A percentile compares a stretch with the other conserved stretches of the same genome.
These are phyloP conservation scores for Sporothrix euskadiensis DNA, from an alignment of 2,329 filamentous ascomycete genomes.

Conservation along the genomic window DNA sequence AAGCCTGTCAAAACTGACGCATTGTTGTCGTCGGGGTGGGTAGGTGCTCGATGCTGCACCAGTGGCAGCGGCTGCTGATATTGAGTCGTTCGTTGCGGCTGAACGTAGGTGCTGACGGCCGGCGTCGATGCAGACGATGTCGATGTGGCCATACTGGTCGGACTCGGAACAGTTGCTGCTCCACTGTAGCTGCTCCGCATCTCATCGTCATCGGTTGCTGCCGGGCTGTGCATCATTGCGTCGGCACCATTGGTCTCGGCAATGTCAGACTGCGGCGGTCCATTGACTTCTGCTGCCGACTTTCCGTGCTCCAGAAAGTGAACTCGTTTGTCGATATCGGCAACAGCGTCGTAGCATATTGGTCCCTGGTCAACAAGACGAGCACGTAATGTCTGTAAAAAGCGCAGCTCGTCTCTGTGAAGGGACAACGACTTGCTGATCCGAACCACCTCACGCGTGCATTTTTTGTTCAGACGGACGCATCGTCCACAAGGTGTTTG, in stretches of 20 bases:
- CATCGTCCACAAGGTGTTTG: constrained; percentile 30
- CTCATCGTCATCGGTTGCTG: constrained; percentile 10
- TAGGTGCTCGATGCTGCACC: not conserved
- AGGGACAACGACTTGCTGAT: constrained; percentile 30
- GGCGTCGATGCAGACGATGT: not conserved
- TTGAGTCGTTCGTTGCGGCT: not conserved
- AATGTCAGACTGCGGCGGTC: not conserved
- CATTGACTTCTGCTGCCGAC: not conserved
- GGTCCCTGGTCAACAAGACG: constrained; percentile 14
- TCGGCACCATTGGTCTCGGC: not conserved
- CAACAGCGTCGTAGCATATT: not conserved
- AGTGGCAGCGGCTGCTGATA: not conserved
- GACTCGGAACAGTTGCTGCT: not conserved
- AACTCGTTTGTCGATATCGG: constrained; percentile 28
- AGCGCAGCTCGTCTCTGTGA: constrained; percentile 28
- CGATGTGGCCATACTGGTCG: not conserved
- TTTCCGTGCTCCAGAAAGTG: constrained; percentile 29
- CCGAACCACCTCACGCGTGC: constrained; percentile 30
- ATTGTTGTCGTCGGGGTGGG: constrained; percentile 24
- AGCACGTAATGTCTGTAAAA: constrained; percentile 21
- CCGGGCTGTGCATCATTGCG: not conserved
- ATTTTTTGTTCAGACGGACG: constrained; percentile 25
- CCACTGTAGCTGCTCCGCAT: constrained; percentile 7
- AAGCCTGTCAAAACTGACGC: constrained; percentile 38
- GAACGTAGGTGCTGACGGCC: not conserved